Evolutionary conservation across 129 eudicot species (phyloP).

Genomic region (Escallonia herrerae): DNA sequence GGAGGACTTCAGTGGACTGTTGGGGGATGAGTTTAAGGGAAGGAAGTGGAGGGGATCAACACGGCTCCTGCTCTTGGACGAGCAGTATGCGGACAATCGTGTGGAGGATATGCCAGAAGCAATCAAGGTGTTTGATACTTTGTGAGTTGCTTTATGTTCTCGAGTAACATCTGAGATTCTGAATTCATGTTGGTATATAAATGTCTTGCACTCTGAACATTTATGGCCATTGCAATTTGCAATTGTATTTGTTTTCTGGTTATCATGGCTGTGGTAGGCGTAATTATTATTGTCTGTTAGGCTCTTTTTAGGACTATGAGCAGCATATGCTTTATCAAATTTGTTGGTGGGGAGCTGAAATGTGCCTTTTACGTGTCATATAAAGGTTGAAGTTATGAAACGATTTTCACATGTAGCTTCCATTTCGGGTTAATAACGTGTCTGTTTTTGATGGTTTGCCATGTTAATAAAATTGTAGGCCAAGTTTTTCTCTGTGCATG

Average conservation of each 20-base stretch:
- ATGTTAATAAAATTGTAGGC: too few relatives aligned
- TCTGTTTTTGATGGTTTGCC: too few relatives aligned
- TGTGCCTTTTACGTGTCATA: too few relatives aligned
- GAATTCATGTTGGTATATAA: background rate
- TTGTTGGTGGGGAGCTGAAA: too few relatives aligned
- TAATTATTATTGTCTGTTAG: background rate
- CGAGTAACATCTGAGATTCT: background rate
- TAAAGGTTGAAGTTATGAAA: conserved; percentile 1
- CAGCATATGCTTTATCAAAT: background rate
- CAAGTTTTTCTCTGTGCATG: too few relatives aligned
- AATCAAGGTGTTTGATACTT: conserved; percentile 48
- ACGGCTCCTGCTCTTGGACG: conserved; percentile 83
- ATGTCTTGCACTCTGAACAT: background rate
- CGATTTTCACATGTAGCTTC: background rate
- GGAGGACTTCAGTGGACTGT: conserved; percentile 33
- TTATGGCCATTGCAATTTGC: background rate
- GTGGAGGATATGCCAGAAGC: conserved; percentile 79
- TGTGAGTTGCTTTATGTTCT: conserved; percentile 14
- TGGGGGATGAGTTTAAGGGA: conserved; percentile 34
- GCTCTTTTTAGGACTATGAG: background rate
- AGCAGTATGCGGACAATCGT: conserved; percentile 33
- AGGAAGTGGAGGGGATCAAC: conserved; percentile 77
- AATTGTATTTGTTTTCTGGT: background rate
- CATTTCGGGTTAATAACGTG: too few relatives aligned
- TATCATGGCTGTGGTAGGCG: too few relatives aligned